Base-by-base conservation (phyloP, 1,139 yeast species). In the Magnusiomyces tetraspermus region DNA sequence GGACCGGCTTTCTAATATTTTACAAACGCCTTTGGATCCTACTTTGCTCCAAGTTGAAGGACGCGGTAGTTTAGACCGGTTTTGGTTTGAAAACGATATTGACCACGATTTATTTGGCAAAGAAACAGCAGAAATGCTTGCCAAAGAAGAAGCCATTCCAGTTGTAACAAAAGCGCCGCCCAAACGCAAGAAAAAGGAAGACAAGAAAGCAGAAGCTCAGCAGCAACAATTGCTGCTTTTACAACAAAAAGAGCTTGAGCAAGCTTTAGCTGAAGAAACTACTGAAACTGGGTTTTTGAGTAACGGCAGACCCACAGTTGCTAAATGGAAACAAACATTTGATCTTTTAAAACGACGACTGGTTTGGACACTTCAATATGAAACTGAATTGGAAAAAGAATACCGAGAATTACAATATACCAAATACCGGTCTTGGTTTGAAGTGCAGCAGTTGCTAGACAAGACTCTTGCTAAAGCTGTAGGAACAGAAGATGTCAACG, bases 361-460 rank as follows among this genome's bases (percentile, higher is more conserved):
- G 43, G 55, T 63, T 1, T 81, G 87, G 66, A 74, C 81, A 2
- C 57, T 68, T n/a, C 76, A 74, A 53, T 71, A 82, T 23, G 74
- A 78, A 53, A 65, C 71, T 49, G 60, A 76, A 17, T 72, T 83
- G 40, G 71, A 72, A 15, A 60, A 60, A 3, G 75, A 78, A 54
- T 69, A 82, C 38, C 64, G 68, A 1, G 59, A 61, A 3, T 62
- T 74, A 6, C 67, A 72, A 13, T 59, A 65, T 30, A 70, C 72
- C 48, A 75, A 75, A 55, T 64, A 79, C 50, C 67, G 68, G 48
- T 66, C 75, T 45, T 80, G 86, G 83, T 59, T 74, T 3, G 73
- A 74, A 26, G 84, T 80, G 59, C 90, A 85, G 62, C 59, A 72
- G 31, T 63, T 83, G 24, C 61, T 85, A 44, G 84, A 83, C 61